Evolutionary conservation across 208 protist genomes (phyloP).

Genomic region (Trichomonas vaginalis): DNA sequence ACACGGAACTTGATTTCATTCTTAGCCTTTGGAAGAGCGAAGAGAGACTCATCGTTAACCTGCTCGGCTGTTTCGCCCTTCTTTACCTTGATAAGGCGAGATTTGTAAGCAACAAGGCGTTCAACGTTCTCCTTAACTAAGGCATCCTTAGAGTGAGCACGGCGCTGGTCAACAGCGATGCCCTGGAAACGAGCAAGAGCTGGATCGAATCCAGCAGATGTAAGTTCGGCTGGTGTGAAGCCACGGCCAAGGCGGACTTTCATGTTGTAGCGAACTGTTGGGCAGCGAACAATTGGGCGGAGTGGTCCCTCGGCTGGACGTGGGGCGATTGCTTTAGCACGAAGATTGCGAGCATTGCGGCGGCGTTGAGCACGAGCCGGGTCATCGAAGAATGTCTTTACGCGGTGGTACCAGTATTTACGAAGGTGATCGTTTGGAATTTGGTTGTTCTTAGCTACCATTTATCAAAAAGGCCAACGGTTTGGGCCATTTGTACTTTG

Average conservation of each 20-base stretch:
- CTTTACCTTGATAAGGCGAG: background rate
- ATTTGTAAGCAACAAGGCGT: background rate
- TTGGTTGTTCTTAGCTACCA: slow-evolving; percentile 43
- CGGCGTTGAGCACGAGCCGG: slow-evolving; percentile 36
- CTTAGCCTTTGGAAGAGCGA: background rate
- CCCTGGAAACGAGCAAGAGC: background rate
- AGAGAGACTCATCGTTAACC: background rate
- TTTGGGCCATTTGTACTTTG: no score
- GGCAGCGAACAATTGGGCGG: slow-evolving; percentile 40
- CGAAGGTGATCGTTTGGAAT: slow-evolving; percentile 45
- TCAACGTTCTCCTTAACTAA: background rate
- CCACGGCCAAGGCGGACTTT: slow-evolving; percentile 43
- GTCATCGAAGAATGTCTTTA: slow-evolving; percentile 49
- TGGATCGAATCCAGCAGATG: slow-evolving; percentile 17
- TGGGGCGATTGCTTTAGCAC: slow-evolving; percentile 42
- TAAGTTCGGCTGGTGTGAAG: slow-evolving; percentile 49
- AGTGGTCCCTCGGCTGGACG: slow-evolving; percentile 44
- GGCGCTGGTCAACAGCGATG: background rate
- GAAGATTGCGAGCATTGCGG: background rate
- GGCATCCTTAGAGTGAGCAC: background rate
- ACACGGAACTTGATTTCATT: background rate
- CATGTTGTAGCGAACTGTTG: slow-evolving; percentile 46
- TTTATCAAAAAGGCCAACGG: no score
- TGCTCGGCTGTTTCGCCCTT: background rate
- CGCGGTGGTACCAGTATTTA: slow-evolving; percentile 41